Percentiles rank a stretch among this genome's conserved stretches.
These are phyloP conservation scores for Petasospora rhodanensis DNA, from an alignment of 1,139 yeast genomes.

Conservation along the genomic window DNA sequence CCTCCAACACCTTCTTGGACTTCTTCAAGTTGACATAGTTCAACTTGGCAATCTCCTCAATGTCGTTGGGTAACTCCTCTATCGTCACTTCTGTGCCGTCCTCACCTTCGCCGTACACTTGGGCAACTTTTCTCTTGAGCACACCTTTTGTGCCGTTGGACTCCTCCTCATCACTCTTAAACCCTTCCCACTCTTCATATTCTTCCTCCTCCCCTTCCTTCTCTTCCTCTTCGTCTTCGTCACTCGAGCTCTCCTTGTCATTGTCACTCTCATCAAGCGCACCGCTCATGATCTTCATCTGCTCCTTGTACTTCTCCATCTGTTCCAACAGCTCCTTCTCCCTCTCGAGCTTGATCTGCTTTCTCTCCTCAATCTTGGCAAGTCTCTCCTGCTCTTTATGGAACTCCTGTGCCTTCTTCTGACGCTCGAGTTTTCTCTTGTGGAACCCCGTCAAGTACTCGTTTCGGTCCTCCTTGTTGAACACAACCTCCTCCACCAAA, in stretches of 20 bases:
- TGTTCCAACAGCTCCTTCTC: conserved; percentile 61
- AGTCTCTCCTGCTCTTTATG: conserved; percentile 72
- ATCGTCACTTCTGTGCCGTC: conserved; percentile 45
- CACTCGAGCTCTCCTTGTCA: conserved; percentile 5
- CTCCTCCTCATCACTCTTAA: conserved; percentile 26
- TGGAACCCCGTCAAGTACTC: conserved; percentile 95
- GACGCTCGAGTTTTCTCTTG: conserved; percentile 83
- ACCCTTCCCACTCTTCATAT: conserved; percentile 23
- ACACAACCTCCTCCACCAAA: conserved; percentile 74
- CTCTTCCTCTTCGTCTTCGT: conserved; percentile 20
- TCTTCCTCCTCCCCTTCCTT: conserved; percentile 3
- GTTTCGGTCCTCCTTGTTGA: conserved; percentile 52
- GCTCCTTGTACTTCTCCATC: conserved; percentile 52
- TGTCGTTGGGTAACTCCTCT: conserved; percentile 52
- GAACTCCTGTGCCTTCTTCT: conserved; percentile 76
- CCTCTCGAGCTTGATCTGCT: conserved; percentile 59
- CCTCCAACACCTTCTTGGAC: conserved; percentile 56
- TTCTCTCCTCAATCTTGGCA: conserved; percentile 68
- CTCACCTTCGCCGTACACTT: conserved; percentile 34
- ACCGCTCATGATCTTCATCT: conserved; percentile 42
- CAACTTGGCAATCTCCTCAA: conserved; percentile 52
- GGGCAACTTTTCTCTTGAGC: conserved; percentile 33
- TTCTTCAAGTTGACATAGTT: conserved; percentile 61
- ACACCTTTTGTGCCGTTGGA: conserved; percentile 30
- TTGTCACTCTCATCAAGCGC: conserved; percentile 24